Evolutionary conservation across 768 basidiomycete genomes (phyloP), one percentile per base, ranked within the genome.

Genomic region (Chalciporus chontae): DNA sequence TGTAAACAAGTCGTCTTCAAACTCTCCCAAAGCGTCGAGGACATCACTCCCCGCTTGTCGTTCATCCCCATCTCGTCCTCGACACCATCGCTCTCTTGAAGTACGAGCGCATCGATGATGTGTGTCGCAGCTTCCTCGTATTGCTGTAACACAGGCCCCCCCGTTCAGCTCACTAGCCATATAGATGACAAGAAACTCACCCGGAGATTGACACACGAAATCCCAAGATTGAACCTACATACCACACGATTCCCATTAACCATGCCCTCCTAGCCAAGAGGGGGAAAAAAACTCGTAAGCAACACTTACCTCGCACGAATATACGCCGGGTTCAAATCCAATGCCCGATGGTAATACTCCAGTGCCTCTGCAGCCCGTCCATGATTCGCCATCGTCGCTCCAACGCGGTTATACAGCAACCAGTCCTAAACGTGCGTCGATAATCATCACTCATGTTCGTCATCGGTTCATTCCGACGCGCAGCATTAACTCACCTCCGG

Each of bases 311-410:
- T 81, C 3, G 93, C 94, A 48, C 94, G 84, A 51, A 96, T 91
- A 62, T 94, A 97, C 14, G 80, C 76, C 6, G 94, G 92, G 62
- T 94, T 90, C 49, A 94, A 73, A 59, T 90, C 87, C 27, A 96
- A 76, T 2, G 94, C 94, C 27, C 77, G 80, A 61, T 83, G 79
- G 69, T 97, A 97, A 65, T 91, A 95, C 51, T 85, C 74, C 3
- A 94, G 73, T n/a, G 94, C 94, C 45, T 90, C 81, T 31, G 79
- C 81, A 11, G 92, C 78, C 47, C 73, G 74, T 19, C 93, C 85
- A 60, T 82, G 90, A 68, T 96, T 97, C 21, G 94, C 94, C 72
- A 94, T 83, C 5, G 92, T 94, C 14, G 94, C 94, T 13, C 94
- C 94, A 37, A 95, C 87, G 14, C 94, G 82, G 62, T 97, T 97